phyloP scores from a whole-genome alignment of 2,329 filamentous ascomycete species.

The Fulvia fulva region DNA sequence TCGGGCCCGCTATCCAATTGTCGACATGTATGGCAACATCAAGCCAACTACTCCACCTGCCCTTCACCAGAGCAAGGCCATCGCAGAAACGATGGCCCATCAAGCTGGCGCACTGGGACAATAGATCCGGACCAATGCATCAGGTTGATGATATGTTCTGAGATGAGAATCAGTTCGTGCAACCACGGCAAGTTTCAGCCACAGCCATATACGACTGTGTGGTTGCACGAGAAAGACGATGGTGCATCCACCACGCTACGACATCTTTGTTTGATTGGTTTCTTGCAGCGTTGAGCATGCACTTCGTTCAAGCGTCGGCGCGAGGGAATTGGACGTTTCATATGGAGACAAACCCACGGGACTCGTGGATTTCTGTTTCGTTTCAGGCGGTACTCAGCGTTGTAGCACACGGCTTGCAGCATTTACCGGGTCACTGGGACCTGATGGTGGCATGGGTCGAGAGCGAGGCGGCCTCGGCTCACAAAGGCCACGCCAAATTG shows the following conservation, averaged over 20 bases:
- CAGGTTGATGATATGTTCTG: neutral
- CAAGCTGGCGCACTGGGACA: constrained; percentile 24
- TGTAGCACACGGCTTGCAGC: neutral
- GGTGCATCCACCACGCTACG: neutral
- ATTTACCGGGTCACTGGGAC: neutral
- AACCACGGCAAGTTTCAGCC: constrained; percentile 2
- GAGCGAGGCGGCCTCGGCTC: neutral
- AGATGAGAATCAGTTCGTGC: neutral
- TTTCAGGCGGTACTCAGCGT: neutral
- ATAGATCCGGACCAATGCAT: constrained; percentile 16
- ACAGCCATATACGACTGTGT: neutral
- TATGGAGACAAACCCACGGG: neutral
- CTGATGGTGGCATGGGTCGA: neutral
- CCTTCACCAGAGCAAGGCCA: constrained; percentile 31
- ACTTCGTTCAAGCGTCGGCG: constrained; percentile 7
- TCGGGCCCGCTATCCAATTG: constrained; percentile 65
- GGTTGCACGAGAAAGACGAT: neutral
- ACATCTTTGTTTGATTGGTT: neutral
- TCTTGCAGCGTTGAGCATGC: constrained; percentile 9
- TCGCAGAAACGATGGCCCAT: constrained; percentile 3
- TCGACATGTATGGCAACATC: constrained; percentile 42
- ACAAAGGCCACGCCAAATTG: neutral
- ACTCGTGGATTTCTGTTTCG: neutral
- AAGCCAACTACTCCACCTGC: constrained; percentile 16
- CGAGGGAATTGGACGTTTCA: constrained; percentile 1